Base-by-base conservation (phyloP, 1,284 basidiomycete genomes). In the Cystobasidium pallidum region DNA sequence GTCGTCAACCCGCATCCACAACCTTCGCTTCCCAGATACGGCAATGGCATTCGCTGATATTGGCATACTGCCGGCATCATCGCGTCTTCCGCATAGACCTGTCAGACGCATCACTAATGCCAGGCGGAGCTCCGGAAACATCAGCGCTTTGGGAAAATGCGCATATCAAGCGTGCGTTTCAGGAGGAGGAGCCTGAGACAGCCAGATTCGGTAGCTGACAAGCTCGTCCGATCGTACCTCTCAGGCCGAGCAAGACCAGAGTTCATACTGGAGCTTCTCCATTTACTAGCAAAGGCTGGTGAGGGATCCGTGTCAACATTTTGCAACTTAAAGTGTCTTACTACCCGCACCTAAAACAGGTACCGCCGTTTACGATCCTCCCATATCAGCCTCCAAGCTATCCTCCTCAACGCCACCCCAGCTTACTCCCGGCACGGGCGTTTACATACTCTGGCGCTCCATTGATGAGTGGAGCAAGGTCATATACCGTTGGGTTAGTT, bases 391-490 rank as follows among this genome's bases (percentile, higher is more conserved):
- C 21, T 47, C 45, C 24, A 49, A 45, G 57, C 67, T 43, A 6
- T 36, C 59, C 17, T 36, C 55, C 26, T 51, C 55, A 28, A 62
- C 24, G 45, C 39, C 67, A 24, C 57, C 67, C 7, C 32, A 45
- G 24, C 57, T 70, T 1, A 43, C 67, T 21, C 11, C 57, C 39
- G 67, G 67, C 24, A 70, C 67, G 1, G 67, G 67, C 3, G 67
- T 47, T 2, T 62, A 82, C 43, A 74, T 86, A 13, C 84, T 83
- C 75, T 86, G 85, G 85, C 80, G 80, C 32, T 83, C 81, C 71
- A 84, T 84, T 0, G 83, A 83, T 19, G 84, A 85, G 75, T 85
- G 84, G 85, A 84, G 82, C 1, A 77, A 81, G 21, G 63, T 81
- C 19, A 84, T 86, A 52, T 83, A 85, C 74, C 80, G 82, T 41